phyloP scores from a whole-genome alignment of 2,329 filamentous ascomycete genomes.

The Periconia digitata region DNA sequence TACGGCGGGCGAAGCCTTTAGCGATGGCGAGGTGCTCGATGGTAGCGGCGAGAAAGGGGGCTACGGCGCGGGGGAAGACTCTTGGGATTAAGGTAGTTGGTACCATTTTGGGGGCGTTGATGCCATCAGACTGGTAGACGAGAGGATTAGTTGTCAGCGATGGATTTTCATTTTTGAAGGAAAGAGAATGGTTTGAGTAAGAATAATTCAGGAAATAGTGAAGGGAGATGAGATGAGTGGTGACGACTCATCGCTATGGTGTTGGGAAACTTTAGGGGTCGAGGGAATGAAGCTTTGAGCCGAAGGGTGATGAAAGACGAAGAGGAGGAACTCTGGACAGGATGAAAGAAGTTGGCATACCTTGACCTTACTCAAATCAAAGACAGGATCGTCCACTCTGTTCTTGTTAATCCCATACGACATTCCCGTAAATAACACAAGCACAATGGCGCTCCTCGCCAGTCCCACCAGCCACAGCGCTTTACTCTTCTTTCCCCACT shows the following conservation, averaged over 20 bases:
- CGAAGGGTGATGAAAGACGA: neutral
- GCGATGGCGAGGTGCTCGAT: constrained; percentile 68
- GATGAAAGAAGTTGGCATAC: neutral
- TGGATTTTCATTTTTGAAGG: no score
- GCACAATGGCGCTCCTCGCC: constrained; percentile 61
- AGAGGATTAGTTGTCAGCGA: neutral
- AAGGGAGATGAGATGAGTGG: no score
- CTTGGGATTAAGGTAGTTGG: constrained; percentile 53
- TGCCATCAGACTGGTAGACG: constrained; percentile 49
- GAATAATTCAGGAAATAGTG: no score
- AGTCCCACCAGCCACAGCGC: constrained; percentile 61
- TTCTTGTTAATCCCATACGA: constrained; percentile 64
- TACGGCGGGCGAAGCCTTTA: constrained; percentile 63
- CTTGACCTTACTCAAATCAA: constrained; percentile 60
- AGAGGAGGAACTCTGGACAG: neutral
- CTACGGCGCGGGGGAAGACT: constrained; percentile 58
- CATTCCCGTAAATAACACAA: constrained; percentile 64
- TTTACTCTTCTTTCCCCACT: constrained; percentile 61
- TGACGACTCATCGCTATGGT: no score
- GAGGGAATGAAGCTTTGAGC: no score
- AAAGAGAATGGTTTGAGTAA: no score
- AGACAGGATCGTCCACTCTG: constrained; percentile 52
- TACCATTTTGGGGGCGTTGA: constrained; percentile 54
- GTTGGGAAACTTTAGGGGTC: no score
- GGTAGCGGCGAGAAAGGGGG: constrained; percentile 62